Evolutionary conservation across 2,329 filamentous ascomycete genomes (phyloP), one percentile per base, ranked within the genome.

Genomic region (Pseudogymnoascus sp.): DNA sequence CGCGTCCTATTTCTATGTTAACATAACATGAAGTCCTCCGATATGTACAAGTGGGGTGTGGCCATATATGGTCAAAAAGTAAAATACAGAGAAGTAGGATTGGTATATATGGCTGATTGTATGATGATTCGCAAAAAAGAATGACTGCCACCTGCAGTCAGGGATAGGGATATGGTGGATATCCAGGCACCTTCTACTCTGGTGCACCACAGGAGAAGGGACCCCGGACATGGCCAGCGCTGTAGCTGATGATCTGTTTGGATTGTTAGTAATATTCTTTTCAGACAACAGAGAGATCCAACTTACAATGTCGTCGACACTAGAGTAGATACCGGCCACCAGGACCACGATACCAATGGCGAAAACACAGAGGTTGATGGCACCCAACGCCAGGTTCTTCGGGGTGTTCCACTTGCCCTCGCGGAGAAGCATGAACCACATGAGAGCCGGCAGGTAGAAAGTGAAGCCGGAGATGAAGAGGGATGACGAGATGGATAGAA

Each of bases 401-500:
- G 56, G 65, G 24, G 64, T 47, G 59, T 70, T 63, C 69, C 69
- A 71, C 33, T 67, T 69, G 1, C 69, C 69, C 59, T 70, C 64
- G 62, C 67, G 67, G 47, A 70, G 62, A 6, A 70, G 64, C 67
- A 63, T 66, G 61, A 71, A 71, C 70, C 70, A 71, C 64, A 69
- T 68, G 50, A 68, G 67, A 7, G 68, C 68, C 2, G 70, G 70
- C 59, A 72, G 67, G 62, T 70, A 70, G 33, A 69, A 71, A 1
- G 68, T 70, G 50, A 72, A 71, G 1, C 70, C 68, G 1, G 69
- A 70, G 44, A 69, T 67, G 64, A 72, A 71, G 29, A 72, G 59
- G 8, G 68, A 40, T 29, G 62, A 63, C 4, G 62, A 63, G 13
- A 63, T 37, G 62, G 59, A 33, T 14, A 86, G 72, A 26, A 86